phyloP scores from a whole-genome alignment of 139 green algal genomes.

The Chlamydomonas sphaeroides region DNA sequence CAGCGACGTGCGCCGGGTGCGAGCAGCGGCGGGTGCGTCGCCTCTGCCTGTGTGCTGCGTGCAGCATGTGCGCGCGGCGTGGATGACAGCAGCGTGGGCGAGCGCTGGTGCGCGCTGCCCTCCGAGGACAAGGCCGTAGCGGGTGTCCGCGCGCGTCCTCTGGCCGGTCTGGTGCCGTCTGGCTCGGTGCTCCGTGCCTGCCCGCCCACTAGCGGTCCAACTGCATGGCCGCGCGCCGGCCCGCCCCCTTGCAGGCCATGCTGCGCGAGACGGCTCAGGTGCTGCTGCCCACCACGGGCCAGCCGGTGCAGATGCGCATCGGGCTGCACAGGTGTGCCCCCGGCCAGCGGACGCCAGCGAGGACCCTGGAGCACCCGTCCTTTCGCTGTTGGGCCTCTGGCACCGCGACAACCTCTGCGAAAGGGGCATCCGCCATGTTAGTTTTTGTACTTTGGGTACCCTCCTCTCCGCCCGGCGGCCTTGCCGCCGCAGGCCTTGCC shows the following conservation, averaged over 20 bases:
- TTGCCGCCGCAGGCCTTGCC: no score
- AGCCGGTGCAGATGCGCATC: slow-evolving; percentile 41
- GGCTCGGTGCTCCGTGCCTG: not conserved
- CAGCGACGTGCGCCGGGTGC: no score
- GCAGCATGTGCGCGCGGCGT: not conserved
- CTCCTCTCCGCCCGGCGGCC: no score
- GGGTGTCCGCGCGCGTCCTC: not conserved
- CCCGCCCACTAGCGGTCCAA: no score
- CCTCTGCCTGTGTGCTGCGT: not conserved
- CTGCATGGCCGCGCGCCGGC: no score
- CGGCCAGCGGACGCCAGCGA: not conserved
- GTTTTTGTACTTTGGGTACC: no score
- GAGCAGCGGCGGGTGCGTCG: not conserved
- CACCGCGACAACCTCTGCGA: not conserved
- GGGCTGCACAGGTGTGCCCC: not conserved
- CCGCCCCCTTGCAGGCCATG: slow-evolving; percentile 23
- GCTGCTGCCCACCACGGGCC: slow-evolving; percentile 31
- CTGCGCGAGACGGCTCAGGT: slow-evolving; percentile 32
- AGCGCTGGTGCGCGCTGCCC: no score
- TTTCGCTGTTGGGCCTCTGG: not conserved
- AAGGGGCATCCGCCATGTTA: not conserved
- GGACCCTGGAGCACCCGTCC: not conserved
- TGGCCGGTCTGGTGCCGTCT: not conserved
- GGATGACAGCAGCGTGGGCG: no score
- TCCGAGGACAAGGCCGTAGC: no score